These are phyloP conservation scores for Aspergillaceae sp. DNA, from an alignment of 2,329 filamentous ascomycete species.

Conservation along the genomic window DNA sequence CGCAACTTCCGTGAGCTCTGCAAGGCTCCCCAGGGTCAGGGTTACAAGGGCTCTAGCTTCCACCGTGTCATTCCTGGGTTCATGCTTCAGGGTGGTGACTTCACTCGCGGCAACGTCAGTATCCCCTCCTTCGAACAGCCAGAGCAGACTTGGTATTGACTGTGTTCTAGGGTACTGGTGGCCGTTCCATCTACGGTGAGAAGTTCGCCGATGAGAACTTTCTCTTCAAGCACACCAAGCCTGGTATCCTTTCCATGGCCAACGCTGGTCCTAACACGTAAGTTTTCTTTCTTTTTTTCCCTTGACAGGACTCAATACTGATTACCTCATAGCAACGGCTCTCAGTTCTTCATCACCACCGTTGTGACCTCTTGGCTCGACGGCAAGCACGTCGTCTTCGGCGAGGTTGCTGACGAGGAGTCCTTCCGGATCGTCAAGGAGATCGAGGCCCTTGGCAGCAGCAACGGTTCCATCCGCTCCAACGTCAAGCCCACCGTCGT, in stretches of 20 bases:
- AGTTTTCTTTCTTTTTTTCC: constrained; percentile 18
- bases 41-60: constrained; percentile 76
- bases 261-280: constrained; percentile 91
- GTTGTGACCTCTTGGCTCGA: constrained; percentile 59
- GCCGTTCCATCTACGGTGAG: constrained; percentile 90
- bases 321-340: constrained; percentile 48
- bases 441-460: constrained; percentile 52
- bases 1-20: constrained; percentile 79
- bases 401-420: constrained; percentile 49
- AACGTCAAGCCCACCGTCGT: constrained; percentile 49
- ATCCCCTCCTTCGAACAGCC: background rate
- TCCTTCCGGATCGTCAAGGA: constrained; percentile 49
- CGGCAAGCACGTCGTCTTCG: constrained; percentile 63
- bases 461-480: constrained; percentile 45
- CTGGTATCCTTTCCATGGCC: constrained; percentile 85
- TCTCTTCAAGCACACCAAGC: constrained; percentile 59
- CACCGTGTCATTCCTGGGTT: constrained; percentile 88
- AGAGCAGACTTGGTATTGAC: background rate
- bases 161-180: constrained; percentile 66
- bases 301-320: constrained; percentile 1
- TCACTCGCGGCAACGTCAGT: constrained; percentile 82
- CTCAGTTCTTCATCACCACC: constrained; percentile 66
- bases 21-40: constrained; percentile 71
- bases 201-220: constrained; percentile 96
- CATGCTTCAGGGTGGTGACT: constrained; percentile 96